Conservation (phyloP, 345 rosid genomes). For the Moricandia arvensis region DNA sequence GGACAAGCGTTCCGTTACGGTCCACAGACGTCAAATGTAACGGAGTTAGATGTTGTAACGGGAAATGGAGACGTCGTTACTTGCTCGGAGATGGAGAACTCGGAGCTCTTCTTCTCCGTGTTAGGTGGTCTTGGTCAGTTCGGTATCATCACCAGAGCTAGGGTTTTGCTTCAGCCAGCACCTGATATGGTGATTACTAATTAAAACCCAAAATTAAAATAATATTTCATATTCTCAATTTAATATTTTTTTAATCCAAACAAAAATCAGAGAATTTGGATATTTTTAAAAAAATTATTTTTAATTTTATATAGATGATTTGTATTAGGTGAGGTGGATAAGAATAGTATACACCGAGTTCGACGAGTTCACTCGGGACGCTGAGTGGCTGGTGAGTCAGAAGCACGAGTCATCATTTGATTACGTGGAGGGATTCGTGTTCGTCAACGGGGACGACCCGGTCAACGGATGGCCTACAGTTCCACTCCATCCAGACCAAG, state of each 20-base stretch:
- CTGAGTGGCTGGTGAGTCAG: conserved; percentile 76
- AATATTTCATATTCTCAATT: neutral
- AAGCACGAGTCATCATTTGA: conserved; percentile 57
- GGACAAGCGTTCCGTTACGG: conserved; percentile 95
- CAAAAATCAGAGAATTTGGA: neutral
- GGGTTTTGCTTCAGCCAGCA: conserved; percentile 63
- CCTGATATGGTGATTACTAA: conserved; percentile 72
- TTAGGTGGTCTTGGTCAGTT: conserved; percentile 95
- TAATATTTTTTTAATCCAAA: neutral
- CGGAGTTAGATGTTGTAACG: conserved; percentile 84
- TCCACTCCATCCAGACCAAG: conserved; percentile 44
- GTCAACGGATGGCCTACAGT: conserved; percentile 90
- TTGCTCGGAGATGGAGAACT: conserved; percentile 57
- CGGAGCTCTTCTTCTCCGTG: conserved; percentile 68
- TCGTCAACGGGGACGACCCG: conserved; percentile 77
- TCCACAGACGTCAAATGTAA: conserved; percentile 79
- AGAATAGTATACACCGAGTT: conserved; percentile 78
- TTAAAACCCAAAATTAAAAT: neutral
- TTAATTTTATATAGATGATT: neutral
- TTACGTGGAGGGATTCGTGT: conserved; percentile 89
- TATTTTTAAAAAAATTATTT: neutral
- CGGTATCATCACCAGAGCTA: conserved; percentile 85
- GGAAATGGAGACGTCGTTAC: conserved; percentile 65
- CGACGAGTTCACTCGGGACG: conserved; percentile 62
- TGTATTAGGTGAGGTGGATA: conserved; percentile 90